phyloP scores from a whole-genome alignment of 2,329 filamentous ascomycete genomes.

The Pestalotiopsis sp. region DNA sequence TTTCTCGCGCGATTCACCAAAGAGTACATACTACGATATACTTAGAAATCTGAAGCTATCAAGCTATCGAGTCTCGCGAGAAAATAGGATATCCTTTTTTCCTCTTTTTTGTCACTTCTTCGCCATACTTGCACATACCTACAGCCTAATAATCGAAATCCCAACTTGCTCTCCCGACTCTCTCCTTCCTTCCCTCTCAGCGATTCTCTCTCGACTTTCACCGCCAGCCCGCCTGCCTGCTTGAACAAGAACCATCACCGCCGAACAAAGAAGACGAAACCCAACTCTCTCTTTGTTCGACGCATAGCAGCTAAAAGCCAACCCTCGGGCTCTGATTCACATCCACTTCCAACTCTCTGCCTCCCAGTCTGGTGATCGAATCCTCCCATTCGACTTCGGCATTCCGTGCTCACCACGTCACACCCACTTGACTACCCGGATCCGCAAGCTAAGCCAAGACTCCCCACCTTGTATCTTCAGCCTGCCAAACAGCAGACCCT shows the following conservation, averaged over 20 bases:
- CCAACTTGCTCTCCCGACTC: conserved; percentile 2
- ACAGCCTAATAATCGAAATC: conserved; percentile 18
- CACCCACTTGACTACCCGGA: conserved; percentile 31
- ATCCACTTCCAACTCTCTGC: not conserved
- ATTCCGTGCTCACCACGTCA: conserved; percentile 32
- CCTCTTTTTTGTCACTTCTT: conserved; percentile 25
- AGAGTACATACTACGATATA: conserved; percentile 12
- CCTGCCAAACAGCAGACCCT: conserved; percentile 22
- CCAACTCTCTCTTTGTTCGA: conserved; percentile 5
- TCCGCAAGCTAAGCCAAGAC: conserved; percentile 28
- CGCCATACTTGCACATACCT: conserved; percentile 28
- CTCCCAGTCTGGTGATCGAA: conserved; percentile 7
- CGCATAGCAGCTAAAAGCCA: not conserved
- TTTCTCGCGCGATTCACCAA: conserved; percentile 24
- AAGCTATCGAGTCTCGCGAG: conserved; percentile 18
- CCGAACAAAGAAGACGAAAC: conserved; percentile 1
- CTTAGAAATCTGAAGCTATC: not conserved
- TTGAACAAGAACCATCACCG: conserved; percentile 15
- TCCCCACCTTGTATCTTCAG: conserved; percentile 24
- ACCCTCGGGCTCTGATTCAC: conserved; percentile 5
- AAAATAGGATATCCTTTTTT: conserved; percentile 29
- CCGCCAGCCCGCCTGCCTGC: conserved; percentile 13
- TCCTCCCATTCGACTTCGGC: conserved; percentile 18
- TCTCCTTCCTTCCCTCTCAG: not conserved
- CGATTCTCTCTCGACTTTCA: not conserved